A percentile compares a stretch with the other conserved stretches of the same genome.
These are phyloP conservation scores for Neopestalotiopsis sp. DNA, from an alignment of 2,329 filamentous ascomycete genomes.

Conservation along the genomic window DNA sequence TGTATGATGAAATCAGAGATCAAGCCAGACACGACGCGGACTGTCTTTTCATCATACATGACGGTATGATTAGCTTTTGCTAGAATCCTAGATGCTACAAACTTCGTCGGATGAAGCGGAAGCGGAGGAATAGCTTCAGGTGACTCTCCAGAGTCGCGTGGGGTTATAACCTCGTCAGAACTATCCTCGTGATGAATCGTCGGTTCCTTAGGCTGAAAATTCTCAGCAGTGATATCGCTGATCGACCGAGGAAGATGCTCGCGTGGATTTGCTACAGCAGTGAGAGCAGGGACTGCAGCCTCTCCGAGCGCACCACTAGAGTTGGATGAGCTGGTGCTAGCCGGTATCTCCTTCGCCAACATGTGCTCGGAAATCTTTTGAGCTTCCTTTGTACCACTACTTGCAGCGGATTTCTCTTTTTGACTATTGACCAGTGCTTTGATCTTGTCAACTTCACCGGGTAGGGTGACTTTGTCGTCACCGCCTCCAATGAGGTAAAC, in stretches of 20 bases:
- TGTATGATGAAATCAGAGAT: conserved; percentile 81
- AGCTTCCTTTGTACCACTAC: background rate
- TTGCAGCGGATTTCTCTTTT: conserved; percentile 15
- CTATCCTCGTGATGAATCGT: conserved; percentile 28
- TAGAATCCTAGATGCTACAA: conserved; percentile 73
- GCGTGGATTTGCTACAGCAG: conserved; percentile 31
- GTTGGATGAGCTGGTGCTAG: background rate
- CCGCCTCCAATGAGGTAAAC: conserved; percentile 81
- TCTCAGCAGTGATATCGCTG: conserved; percentile 42
- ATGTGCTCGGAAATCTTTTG: background rate
- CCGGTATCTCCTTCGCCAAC: conserved; percentile 20
- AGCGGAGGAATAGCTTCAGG: conserved; percentile 50
- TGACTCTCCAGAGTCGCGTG: conserved; percentile 49
- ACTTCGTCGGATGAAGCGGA: conserved; percentile 51
- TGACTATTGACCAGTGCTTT: conserved; percentile 41
- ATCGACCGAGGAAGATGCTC: conserved; percentile 42
- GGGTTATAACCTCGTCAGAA: conserved; percentile 50
- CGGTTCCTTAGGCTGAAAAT: conserved; percentile 39
- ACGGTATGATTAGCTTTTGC: conserved; percentile 80
- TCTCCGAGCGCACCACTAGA: conserved; percentile 42
- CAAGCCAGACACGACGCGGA: conserved; percentile 77
- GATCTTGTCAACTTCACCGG: conserved; percentile 73
- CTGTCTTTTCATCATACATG: conserved; percentile 78
- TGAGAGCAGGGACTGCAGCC: conserved; percentile 53
- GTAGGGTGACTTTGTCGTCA: conserved; percentile 76